Evolutionary conservation across 148 eudicot species (phyloP).

Genomic region (Cornus controversa): DNA sequence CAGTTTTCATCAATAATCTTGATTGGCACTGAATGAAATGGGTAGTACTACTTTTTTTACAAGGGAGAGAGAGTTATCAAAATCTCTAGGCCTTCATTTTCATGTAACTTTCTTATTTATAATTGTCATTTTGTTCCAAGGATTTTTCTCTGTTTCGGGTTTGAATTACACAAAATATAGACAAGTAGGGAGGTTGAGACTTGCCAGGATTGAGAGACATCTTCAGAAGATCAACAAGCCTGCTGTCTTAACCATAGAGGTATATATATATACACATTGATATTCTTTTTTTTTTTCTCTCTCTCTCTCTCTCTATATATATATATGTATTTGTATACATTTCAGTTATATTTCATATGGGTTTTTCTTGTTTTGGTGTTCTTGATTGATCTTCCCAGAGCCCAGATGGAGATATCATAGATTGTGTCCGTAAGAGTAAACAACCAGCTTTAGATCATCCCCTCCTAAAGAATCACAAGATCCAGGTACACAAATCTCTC

Average conservation of each 20-base stretch:
- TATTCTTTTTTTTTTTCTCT: too few species aligned
- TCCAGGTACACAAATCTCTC: slow-evolving; percentile 58
- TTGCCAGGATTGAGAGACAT: slow-evolving; percentile 78
- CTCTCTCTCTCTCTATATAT: too few species aligned
- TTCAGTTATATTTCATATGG: background rate
- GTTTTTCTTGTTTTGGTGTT: background rate
- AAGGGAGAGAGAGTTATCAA: background rate
- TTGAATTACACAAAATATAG: slow-evolving; percentile 65
- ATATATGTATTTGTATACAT: background rate
- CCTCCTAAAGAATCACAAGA: slow-evolving; percentile 93
- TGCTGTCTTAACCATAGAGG: slow-evolving; percentile 76
- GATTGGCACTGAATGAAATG: slow-evolving; percentile 39
- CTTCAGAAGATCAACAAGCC: slow-evolving; percentile 74
- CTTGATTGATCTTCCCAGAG: slow-evolving; percentile 44
- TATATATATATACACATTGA: slow-evolving; percentile 5
- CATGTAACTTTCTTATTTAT: slow-evolving; percentile 2
- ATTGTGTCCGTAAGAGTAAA: slow-evolving; percentile 78
- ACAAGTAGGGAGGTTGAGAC: slow-evolving; percentile 75
- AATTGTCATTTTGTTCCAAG: slow-evolving; percentile 26
- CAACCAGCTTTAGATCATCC: slow-evolving; percentile 99
- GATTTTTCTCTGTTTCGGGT: slow-evolving; percentile 28
- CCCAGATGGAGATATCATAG: slow-evolving; percentile 97
- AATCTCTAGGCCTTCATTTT: background rate
- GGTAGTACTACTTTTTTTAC: background rate
- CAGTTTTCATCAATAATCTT: background rate